Evolutionary conservation across 2,329 filamentous ascomycete genomes (phyloP).

Genomic region (Fusarium foetens): DNA sequence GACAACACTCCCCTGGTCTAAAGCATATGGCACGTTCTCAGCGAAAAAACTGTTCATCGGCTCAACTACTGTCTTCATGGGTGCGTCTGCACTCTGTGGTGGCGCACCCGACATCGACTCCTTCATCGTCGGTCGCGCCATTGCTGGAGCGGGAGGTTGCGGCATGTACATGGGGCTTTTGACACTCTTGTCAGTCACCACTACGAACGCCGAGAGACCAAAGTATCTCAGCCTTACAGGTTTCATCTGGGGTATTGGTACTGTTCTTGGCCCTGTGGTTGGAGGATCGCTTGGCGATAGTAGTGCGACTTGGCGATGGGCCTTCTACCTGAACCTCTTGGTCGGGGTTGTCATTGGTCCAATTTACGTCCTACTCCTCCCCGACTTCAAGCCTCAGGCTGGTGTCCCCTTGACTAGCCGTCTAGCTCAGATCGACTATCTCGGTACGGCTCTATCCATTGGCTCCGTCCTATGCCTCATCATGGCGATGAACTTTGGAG

Average conservation of each 20-base stretch:
- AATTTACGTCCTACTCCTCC: slow-evolving; percentile 17
- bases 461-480: slow-evolving; percentile 53
- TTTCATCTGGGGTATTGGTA: slow-evolving; percentile 53
- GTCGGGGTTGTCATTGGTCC: slow-evolving; percentile 17
- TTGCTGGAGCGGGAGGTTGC: slow-evolving; percentile 54
- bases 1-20: slow-evolving; percentile 21
- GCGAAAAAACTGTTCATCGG: slow-evolving; percentile 41
- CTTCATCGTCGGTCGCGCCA: slow-evolving; percentile 56
- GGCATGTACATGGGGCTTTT: slow-evolving; percentile 43
- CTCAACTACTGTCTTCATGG: slow-evolving; percentile 38
- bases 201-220: slow-evolving; percentile 27
- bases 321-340: slow-evolving; percentile 27
- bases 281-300: slow-evolving; percentile 18
- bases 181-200: slow-evolving; percentile 24
- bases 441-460: slow-evolving; percentile 55
- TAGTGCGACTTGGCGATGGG: slow-evolving; percentile 44
- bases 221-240: slow-evolving; percentile 36
- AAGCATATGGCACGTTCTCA: slow-evolving; percentile 35
- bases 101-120: slow-evolving; percentile 53
- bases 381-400: slow-evolving; percentile 10
- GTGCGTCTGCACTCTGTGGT: slow-evolving; percentile 52
- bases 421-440: slow-evolving; percentile 48
- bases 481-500: slow-evolving; percentile 62
- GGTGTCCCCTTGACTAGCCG: not conserved
- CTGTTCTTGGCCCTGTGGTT: slow-evolving; percentile 51